phyloP scores from a whole-genome alignment of 1,284 basidiomycete genomes.

The Schizophyllum commune region DNA sequence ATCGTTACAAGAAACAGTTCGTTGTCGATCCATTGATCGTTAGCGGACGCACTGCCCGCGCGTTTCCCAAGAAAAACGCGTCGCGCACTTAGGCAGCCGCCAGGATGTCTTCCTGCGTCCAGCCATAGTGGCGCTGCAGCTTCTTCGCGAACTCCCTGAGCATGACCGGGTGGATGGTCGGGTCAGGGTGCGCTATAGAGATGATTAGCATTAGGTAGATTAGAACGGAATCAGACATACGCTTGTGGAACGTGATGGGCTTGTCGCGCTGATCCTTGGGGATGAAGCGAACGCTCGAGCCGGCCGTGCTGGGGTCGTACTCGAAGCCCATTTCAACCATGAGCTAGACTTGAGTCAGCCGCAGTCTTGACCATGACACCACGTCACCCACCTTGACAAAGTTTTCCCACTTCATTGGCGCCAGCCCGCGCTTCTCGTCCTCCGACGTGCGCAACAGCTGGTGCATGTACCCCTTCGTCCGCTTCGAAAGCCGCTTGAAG shows the following conservation, averaged over 20 bases:
- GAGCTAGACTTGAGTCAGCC: constrained; percentile 31
- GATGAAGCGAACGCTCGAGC: constrained; percentile 72
- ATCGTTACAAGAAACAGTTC: too few relatives aligned
- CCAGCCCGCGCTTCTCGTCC: constrained; percentile 46
- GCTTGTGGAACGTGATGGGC: constrained; percentile 60
- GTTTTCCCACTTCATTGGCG: constrained; percentile 68
- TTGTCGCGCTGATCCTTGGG: constrained; percentile 5
- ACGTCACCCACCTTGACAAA: constrained; percentile 41
- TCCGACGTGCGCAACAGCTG: constrained; percentile 52
- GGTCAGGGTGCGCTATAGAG: constrained; percentile 59
- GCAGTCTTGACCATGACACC: neutral
- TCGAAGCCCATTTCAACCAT: constrained; percentile 74
- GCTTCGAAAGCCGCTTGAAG: constrained; percentile 53
- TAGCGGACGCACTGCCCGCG: too few relatives aligned
- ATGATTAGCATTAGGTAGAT: constrained; percentile 1
- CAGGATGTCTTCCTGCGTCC: constrained; percentile 55
- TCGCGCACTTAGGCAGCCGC: neutral
- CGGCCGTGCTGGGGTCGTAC: constrained; percentile 65
- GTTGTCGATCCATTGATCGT: too few relatives aligned
- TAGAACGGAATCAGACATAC: constrained; percentile 25
- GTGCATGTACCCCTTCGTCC: constrained; percentile 50
- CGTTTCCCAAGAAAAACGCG: neutral
- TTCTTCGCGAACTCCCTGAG: constrained; percentile 51
- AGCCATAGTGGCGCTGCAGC: constrained; percentile 58
- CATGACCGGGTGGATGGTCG: constrained; percentile 45